These are phyloP conservation scores for Claviceps humidiphila DNA, from an alignment of 2,329 filamentous ascomycete species.

Conservation along the genomic window DNA sequence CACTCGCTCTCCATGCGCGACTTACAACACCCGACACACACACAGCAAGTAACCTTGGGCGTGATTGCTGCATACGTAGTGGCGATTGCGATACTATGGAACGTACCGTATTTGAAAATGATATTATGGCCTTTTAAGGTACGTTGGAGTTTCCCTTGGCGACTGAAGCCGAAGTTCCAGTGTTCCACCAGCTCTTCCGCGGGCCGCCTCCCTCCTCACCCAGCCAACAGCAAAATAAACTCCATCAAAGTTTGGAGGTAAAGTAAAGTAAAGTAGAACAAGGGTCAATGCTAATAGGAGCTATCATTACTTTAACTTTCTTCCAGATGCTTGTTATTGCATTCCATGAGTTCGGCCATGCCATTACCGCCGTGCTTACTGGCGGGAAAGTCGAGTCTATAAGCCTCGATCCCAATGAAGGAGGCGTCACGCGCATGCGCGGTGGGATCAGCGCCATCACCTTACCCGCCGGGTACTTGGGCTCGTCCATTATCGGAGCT, in stretches of 20 bases:
- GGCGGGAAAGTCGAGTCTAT: conserved; percentile 64
- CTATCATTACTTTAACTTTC: no score
- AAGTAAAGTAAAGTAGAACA: no score
- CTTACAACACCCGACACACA: conserved; percentile 46
- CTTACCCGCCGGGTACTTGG: conserved; percentile 65
- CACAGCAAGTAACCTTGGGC: conserved; percentile 57
- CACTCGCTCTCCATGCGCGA: conserved; percentile 32
- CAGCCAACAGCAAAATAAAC: no score
- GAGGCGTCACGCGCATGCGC: conserved; percentile 65
- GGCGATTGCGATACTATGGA: conserved; percentile 65
- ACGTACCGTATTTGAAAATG: conserved; percentile 62
- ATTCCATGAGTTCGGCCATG: conserved; percentile 71
- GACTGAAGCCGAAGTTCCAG: background rate
- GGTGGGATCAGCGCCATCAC: conserved; percentile 60
- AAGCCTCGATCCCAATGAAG: conserved; percentile 63
- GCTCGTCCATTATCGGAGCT: conserved; percentile 63
- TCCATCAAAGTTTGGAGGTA: no score
- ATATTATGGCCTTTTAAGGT: conserved; percentile 74
- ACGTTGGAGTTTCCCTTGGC: background rate
- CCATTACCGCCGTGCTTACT: conserved; percentile 57
- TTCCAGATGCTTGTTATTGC: conserved; percentile 66
- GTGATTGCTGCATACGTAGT: conserved; percentile 61
- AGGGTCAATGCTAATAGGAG: background rate
- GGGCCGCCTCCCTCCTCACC: background rate
- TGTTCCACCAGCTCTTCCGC: background rate